These are phyloP conservation scores for Ogataea sp. DNA, from an alignment of 805 yeast genomes.

Conservation along the genomic window DNA sequence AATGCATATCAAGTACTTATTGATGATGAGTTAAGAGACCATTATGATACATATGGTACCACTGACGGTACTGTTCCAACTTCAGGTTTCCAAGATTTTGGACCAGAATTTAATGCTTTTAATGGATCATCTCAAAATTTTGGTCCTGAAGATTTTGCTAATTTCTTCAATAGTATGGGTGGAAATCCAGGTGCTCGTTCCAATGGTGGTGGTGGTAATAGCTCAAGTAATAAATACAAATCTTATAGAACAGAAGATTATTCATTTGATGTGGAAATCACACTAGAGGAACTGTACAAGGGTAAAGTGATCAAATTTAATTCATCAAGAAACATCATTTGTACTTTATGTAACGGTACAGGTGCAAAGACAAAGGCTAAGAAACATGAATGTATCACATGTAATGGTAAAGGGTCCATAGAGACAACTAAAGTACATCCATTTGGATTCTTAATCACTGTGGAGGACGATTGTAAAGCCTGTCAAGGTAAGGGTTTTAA, in stretches of 20 bases:
- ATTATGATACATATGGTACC: slow-evolving; percentile 52
- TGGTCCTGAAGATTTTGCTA: slow-evolving; percentile 69
- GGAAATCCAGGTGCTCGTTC: no score
- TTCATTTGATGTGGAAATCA: slow-evolving; percentile 50
- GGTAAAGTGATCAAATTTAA: slow-evolving; percentile 76
- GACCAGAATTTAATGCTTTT: slow-evolving; percentile 26
- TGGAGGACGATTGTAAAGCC: slow-evolving; percentile 48
- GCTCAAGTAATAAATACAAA: neutral
- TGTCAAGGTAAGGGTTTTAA: slow-evolving; percentile 69
- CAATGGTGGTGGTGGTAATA: neutral
- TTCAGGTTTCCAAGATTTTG: slow-evolving; percentile 13
- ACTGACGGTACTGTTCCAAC: slow-evolving; percentile 23
- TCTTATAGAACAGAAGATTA: slow-evolving; percentile 53
- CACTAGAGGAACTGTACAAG: slow-evolving; percentile 66
- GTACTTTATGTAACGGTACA: slow-evolving; percentile 65
- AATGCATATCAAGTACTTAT: slow-evolving; percentile 80
- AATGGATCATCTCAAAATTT: slow-evolving; percentile 36
- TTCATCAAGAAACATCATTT: slow-evolving; percentile 62
- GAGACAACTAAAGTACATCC: slow-evolving; percentile 57
- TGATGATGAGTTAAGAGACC: slow-evolving; percentile 54
- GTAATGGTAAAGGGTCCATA: slow-evolving; percentile 66
- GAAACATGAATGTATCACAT: slow-evolving; percentile 47
- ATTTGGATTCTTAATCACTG: slow-evolving; percentile 67
- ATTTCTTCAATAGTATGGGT: slow-evolving; percentile 50
- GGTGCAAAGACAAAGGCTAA: slow-evolving; percentile 63